Conservation (phyloP, 306 rosid genomes). For the Vigna angularis region DNA sequence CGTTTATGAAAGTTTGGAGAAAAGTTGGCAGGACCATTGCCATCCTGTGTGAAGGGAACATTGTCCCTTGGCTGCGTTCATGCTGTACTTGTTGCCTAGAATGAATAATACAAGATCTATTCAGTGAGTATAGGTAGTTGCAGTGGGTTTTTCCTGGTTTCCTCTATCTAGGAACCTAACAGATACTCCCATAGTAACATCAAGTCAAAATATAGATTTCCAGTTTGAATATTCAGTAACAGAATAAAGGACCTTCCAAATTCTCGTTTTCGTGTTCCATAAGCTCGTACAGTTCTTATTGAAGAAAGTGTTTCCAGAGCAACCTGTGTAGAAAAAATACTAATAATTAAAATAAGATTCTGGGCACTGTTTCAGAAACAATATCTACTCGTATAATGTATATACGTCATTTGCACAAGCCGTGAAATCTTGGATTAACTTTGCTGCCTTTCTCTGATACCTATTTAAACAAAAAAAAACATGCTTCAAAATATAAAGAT, state of each 20-base stretch:
- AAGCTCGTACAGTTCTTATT: slow-evolving; percentile 62
- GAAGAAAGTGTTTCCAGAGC: slow-evolving; percentile 72
- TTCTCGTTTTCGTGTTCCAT: slow-evolving; percentile 66
- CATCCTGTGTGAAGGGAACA: too few species aligned
- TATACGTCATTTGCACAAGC: slow-evolving; percentile 78
- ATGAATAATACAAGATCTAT: too few species aligned
- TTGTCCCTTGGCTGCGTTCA: too few species aligned
- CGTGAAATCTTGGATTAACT: slow-evolving; percentile 71
- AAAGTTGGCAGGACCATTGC: too few species aligned
- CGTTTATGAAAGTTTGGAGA: too few species aligned
- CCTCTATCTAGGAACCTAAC: too few species aligned
- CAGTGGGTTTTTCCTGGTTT: too few species aligned
- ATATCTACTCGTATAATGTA: slow-evolving; percentile 32
- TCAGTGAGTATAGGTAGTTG: too few species aligned
- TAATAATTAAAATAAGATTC: slow-evolving; percentile 32
- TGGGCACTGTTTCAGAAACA: slow-evolving; percentile 31
- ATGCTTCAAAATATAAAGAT: slow-evolving; percentile 29
- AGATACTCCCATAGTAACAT: not conserved
- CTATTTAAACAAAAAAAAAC: slow-evolving; percentile 47
- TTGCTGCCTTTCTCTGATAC: slow-evolving; percentile 72
- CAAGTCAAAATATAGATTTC: slow-evolving; percentile 20
- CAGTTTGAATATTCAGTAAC: slow-evolving; percentile 26
- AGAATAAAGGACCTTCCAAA: slow-evolving; percentile 54
- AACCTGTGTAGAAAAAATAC: slow-evolving; percentile 54
- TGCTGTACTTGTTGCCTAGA: too few species aligned